phyloP scores from a whole-genome alignment of 352 stramenopile species.

The Globisporangium viniferum region DNA sequence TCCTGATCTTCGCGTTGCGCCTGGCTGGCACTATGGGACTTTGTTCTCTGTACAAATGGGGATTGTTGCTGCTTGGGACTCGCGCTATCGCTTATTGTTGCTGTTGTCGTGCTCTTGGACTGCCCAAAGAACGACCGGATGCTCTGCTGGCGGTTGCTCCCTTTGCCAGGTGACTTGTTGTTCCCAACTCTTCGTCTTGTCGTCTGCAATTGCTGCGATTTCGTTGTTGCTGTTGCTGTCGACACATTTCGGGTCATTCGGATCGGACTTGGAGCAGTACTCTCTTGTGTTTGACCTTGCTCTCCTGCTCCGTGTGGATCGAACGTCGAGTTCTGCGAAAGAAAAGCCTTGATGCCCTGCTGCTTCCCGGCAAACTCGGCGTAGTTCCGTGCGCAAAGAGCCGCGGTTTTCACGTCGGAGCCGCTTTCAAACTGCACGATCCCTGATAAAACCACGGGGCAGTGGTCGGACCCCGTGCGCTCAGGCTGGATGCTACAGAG shows the following conservation, averaged over 20 bases:
- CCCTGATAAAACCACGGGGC: slow-evolving; percentile 54
- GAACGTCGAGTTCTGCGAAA: slow-evolving; percentile 9
- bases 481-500: slow-evolving; percentile 43
- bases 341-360: slow-evolving; percentile 56
- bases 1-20: background rate
- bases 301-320: slow-evolving; percentile 4
- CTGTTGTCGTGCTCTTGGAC: background rate
- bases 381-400: slow-evolving; percentile 69
- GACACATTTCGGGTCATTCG: background rate
- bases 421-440: slow-evolving; percentile 30
- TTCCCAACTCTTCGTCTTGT: background rate
- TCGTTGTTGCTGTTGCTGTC: background rate
- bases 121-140: slow-evolving; percentile 56
- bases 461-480: slow-evolving; percentile 75
- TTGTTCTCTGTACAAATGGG: background rate
- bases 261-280: background rate
- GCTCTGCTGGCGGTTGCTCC: slow-evolving; percentile 27
- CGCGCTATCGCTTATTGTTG: background rate
- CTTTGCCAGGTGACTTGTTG: slow-evolving; percentile 8
- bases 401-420: slow-evolving; percentile 25
- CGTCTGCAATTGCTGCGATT: background rate
- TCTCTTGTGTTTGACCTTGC: background rate
- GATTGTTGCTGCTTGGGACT: background rate
- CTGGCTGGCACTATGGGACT: background rate
- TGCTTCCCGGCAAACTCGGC: slow-evolving; percentile 76